Percentiles rank a stretch among this genome's conserved stretches.
Evolutionary conservation across 352 stramenopile species (phyloP).

Genomic region (Pseudoperonospora humuli): DNA sequence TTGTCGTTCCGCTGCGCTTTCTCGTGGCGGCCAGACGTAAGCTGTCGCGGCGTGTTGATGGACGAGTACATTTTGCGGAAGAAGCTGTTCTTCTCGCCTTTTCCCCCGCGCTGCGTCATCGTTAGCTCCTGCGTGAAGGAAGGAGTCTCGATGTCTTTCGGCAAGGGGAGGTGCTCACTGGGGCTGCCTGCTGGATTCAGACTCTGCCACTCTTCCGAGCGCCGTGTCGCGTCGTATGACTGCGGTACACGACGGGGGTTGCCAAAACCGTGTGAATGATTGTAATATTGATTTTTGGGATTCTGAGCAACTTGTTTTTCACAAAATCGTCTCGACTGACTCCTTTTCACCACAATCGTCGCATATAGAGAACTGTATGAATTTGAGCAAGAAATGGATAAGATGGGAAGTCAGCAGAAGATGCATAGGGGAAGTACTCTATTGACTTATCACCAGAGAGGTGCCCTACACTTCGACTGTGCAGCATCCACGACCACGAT

Average conservation of each 20-base stretch:
- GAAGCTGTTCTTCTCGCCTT: constrained; percentile 47
- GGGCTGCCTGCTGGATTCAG: constrained; percentile 3
- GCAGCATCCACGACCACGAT: not conserved
- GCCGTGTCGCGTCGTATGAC: constrained; percentile 19
- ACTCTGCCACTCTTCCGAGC: constrained; percentile 14
- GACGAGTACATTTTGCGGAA: constrained; percentile 59
- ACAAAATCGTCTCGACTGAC: constrained; percentile 20
- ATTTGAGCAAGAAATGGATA: not conserved
- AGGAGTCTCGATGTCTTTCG: constrained; percentile 9
- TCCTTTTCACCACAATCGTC: constrained; percentile 4
- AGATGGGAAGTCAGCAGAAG: not conserved
- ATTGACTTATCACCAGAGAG: constrained; percentile 7
- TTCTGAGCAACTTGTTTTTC: constrained; percentile 3
- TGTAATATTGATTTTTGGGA: constrained; percentile 17
- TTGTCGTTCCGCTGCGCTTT: constrained; percentile 27
- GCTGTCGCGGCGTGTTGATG: constrained; percentile 41
- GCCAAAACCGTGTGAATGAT: constrained; percentile 3
- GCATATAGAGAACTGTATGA: constrained; percentile 10
- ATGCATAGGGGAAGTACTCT: not conserved
- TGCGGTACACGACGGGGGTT: constrained; percentile 12
- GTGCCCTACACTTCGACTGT: constrained; percentile 8
- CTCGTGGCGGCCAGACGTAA: constrained; percentile 19
- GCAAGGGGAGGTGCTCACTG: constrained; percentile 6
- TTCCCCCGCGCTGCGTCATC: constrained; percentile 39
- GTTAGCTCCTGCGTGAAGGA: not conserved